Evolutionary conservation across 2,329 filamentous ascomycete genomes (phyloP), one percentile per base, ranked within the genome.

Genomic region (Capronia coronata): DNA sequence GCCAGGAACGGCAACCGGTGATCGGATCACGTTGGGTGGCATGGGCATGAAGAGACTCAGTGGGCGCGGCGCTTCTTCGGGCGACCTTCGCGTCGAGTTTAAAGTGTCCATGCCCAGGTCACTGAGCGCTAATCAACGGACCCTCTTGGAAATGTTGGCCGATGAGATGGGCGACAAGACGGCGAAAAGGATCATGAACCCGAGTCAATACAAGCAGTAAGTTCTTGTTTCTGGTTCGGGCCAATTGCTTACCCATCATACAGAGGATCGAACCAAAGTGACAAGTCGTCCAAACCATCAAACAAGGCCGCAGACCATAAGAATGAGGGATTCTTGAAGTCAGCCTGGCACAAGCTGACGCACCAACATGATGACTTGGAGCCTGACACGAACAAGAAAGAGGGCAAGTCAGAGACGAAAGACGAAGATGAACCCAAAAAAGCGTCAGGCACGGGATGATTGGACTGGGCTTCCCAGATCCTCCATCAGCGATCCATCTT

Each of bases 101-200:
- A 88, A 88, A 67, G 87, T 98, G 39, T 74, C 79, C 47, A 95
- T 97, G 87, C 93, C 93, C 39, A 97, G 95, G 71, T 96, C 91
- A 63, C 75, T 98, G 57, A 88, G 79, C 47, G 79, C 85, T 39
- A 97, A 95, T 71, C 90, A 98, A 73, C 79, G 93, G 46, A 94
- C 87, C 1, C 86, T 98, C 51, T 72, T 94, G 38, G 93, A 98
- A 72, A 91, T 97, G 80, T 79, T 98, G 57, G 93, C 93, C 5
- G 90, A 98, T 62, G 93, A 98, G 72, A 85, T 98, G 82, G 84
- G 80, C 32, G 93, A 98, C 69, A 89, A 90, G 73, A 87, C 80
- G 22, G 93, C 93, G 27, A 93, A 87, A 72, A 79, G 93, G 39
- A 80, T 94, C 49, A 97, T 98, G 89, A 91, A 94, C 63, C 73